Evolutionary conservation across 1,284 basidiomycete species (phyloP).

Genomic region (Malassezia sp.): DNA sequence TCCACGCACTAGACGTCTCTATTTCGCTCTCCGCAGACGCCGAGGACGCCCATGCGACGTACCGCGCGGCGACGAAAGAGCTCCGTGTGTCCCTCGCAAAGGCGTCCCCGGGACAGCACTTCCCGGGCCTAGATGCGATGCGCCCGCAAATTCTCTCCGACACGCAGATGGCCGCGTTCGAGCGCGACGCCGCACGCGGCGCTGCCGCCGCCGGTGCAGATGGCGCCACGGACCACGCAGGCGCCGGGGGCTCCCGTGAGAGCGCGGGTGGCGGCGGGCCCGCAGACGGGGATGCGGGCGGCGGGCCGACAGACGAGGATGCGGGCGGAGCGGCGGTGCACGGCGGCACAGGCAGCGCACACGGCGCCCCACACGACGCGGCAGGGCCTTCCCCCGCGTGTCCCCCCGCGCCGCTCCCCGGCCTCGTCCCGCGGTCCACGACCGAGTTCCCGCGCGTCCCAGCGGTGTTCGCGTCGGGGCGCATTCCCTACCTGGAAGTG

Average conservation of each 20-base stretch:
- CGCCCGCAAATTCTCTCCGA: conserved; percentile 10
- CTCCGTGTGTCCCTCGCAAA: conserved; percentile 6
- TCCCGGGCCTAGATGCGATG: conserved; percentile 3
- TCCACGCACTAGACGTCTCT: not conserved
- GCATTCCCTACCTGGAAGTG: conserved; percentile 8
- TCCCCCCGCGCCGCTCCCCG: too few relatives aligned
- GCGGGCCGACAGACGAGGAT: too few relatives aligned
- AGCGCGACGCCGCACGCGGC: conserved; percentile 7
- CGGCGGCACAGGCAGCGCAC: too few relatives aligned
- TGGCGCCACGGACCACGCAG: too few relatives aligned
- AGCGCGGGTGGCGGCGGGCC: too few relatives aligned
- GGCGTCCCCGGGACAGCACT: not conserved
- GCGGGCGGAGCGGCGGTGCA: too few relatives aligned
- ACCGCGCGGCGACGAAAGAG: not conserved
- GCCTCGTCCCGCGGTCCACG: too few relatives aligned
- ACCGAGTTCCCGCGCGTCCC: not conserved
- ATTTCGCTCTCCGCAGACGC: not conserved
- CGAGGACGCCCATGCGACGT: not conserved
- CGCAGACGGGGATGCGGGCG: too few relatives aligned
- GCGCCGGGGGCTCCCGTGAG: too few relatives aligned
- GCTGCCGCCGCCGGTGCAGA: too few relatives aligned
- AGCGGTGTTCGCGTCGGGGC: not conserved
- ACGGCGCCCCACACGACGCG: too few relatives aligned
- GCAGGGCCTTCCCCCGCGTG: too few relatives aligned
- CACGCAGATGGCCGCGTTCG: not conserved